A percentile compares a stretch with the other conserved stretches of the same genome.
Conservation (phyloP, 257 asterid genomes). For the Primulina tabacum region DNA sequence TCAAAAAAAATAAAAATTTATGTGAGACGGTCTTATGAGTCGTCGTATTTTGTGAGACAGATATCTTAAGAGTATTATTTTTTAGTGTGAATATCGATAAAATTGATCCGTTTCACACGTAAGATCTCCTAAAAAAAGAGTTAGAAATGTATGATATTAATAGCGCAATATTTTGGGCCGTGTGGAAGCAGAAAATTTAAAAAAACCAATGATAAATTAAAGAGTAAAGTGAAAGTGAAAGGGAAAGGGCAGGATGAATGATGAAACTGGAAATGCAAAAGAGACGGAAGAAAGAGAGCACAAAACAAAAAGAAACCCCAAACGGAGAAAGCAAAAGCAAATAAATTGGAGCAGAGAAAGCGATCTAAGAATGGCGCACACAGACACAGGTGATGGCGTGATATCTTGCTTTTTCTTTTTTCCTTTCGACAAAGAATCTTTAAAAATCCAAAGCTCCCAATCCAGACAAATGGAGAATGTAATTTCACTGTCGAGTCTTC, state of each 20-base stretch:
- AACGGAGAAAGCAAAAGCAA: neutral
- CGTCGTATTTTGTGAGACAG: no score
- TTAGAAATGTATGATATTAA: no score
- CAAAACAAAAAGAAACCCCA: neutral
- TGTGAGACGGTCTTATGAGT: no score
- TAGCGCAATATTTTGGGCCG: neutral
- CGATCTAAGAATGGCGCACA: neutral
- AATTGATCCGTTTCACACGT: no score
- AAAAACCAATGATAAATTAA: neutral
- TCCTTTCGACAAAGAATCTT: neutral
- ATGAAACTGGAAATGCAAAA: constrained; percentile 1
- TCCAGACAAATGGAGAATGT: neutral
- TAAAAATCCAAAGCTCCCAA: neutral
- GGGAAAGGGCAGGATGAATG: neutral
- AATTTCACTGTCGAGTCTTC: no score
- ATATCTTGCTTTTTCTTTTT: neutral
- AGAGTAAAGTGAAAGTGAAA: neutral
- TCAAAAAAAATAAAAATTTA: no score
- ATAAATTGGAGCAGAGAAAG: constrained; percentile 1
- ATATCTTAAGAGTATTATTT: no score
- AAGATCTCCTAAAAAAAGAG: no score
- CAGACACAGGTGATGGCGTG: neutral
- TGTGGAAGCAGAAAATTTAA: neutral
- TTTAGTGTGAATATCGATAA: no score
- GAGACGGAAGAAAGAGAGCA: neutral